Evolutionary conservation across 805 yeast species (phyloP).

Genomic region (Pichia gijzeniarum): DNA sequence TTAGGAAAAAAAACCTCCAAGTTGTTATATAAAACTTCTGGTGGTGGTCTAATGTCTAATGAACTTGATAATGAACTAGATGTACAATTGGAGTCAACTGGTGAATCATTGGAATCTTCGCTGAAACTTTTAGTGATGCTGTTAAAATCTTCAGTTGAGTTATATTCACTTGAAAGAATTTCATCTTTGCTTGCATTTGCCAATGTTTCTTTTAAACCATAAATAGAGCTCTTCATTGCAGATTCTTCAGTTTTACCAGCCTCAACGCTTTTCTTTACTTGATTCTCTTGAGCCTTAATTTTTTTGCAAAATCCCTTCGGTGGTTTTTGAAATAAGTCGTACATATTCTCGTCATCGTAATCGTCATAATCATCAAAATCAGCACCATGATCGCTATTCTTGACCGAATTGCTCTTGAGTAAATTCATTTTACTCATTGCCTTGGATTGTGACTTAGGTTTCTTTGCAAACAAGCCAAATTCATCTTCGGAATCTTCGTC

Average conservation of each 20-base stretch:
- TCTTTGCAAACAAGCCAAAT: constrained; percentile 50
- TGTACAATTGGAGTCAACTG: constrained; percentile 13
- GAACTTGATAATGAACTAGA: constrained; percentile 18
- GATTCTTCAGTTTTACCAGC: too few relatives aligned
- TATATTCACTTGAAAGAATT: neutral
- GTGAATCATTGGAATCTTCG: neutral
- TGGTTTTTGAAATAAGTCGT: constrained; percentile 54
- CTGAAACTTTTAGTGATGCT: neutral
- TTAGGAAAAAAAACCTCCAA: constrained; percentile 89
- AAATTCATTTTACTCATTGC: neutral
- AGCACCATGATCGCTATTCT: neutral
- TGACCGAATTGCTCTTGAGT: neutral
- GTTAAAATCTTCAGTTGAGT: neutral
- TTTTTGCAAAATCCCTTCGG: constrained; percentile 18
- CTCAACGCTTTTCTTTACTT: neutral
- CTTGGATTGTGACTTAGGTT: constrained; percentile 36
- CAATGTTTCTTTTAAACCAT: too few relatives aligned
- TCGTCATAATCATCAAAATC: neutral
- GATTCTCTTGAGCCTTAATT: neutral
- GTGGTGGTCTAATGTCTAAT: constrained; percentile 83
- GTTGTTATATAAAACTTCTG: constrained; percentile 88
- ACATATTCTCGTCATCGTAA: constrained; percentile 33
- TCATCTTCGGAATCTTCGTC: constrained; percentile 6
- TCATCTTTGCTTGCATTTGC: neutral
- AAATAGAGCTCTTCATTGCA: too few relatives aligned